These are phyloP conservation scores for Ceratobasidium sp. DNA, from an alignment of 1,284 basidiomycete genomes.

Conservation along the genomic window DNA sequence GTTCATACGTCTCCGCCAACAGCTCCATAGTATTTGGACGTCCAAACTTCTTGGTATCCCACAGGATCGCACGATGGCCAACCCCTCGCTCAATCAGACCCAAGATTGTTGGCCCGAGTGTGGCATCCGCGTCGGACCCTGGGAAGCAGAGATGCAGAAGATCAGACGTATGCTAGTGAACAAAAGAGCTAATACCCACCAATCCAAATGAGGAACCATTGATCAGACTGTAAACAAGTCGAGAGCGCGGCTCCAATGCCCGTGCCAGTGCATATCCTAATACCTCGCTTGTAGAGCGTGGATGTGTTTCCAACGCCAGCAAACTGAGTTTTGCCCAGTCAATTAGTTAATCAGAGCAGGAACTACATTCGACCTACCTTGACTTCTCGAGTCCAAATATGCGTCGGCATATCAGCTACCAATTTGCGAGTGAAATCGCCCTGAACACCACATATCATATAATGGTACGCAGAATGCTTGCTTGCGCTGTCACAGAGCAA, in stretches of 20 bases:
- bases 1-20: slow-evolving; percentile 51
- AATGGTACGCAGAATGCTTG: slow-evolving; percentile 70
- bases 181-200: slow-evolving; percentile 28
- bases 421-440: slow-evolving; percentile 75
- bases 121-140: slow-evolving; percentile 56
- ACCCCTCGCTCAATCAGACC: slow-evolving; percentile 61
- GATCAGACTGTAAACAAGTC: slow-evolving; percentile 49
- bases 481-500: slow-evolving; percentile 61
- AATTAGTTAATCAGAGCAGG: slow-evolving; percentile 30
- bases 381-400: slow-evolving; percentile 73
- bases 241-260: slow-evolving; percentile 56
- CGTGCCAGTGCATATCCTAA: slow-evolving; percentile 57
- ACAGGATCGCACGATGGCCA: slow-evolving; percentile 47
- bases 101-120: slow-evolving; percentile 55
- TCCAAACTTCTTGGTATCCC: slow-evolving; percentile 44
- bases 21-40: slow-evolving; percentile 55
- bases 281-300: slow-evolving; percentile 54
- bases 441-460: slow-evolving; percentile 78
- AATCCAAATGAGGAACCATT: slow-evolving; percentile 30
- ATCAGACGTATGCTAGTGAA: slow-evolving; percentile 16
- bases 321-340: slow-evolving; percentile 47
- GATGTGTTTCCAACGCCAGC: slow-evolving; percentile 56
- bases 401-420: slow-evolving; percentile 68
- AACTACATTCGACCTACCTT: slow-evolving; percentile 59
- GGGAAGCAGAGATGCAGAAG: slow-evolving; percentile 69